A percentile compares a stretch with the other conserved stretches of the same genome.
phyloP scores from a whole-genome alignment of 768 basidiomycete species.

The Plicaturopsis crispa region DNA sequence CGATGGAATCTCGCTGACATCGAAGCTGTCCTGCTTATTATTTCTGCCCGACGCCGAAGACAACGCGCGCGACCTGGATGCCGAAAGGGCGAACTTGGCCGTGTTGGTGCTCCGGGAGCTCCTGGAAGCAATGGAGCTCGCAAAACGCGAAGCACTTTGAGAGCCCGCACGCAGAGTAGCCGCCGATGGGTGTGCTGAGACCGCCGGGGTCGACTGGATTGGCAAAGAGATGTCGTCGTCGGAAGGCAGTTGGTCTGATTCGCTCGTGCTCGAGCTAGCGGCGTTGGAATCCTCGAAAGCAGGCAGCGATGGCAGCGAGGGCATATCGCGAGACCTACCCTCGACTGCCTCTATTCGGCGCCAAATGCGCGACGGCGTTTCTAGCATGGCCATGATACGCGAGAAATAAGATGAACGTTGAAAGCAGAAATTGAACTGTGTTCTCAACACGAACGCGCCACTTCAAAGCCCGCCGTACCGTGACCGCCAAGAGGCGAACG shows the following conservation, averaged over 20 bases:
- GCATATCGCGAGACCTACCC: slow-evolving; percentile 56
- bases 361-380: slow-evolving; percentile 84
- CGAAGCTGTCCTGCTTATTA: slow-evolving; percentile 43
- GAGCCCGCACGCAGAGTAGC: too few relatives aligned
- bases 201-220: too few relatives aligned
- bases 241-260: too few relatives aligned
- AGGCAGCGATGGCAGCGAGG: slow-evolving; percentile 75
- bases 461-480: neutral
- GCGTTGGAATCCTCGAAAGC: slow-evolving; percentile 68
- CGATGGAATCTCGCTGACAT: slow-evolving; percentile 50
- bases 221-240: too few relatives aligned
- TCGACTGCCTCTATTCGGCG: slow-evolving; percentile 75
- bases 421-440: neutral
- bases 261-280: too few relatives aligned
- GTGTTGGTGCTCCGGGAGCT: too few relatives aligned
- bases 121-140: slow-evolving; percentile 40
- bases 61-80: too few relatives aligned
- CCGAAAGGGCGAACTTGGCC: too few relatives aligned
- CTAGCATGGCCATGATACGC: slow-evolving; percentile 51
- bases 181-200: too few relatives aligned
- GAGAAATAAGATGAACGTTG: slow-evolving; percentile 5
- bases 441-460: neutral
- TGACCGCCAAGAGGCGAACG: slow-evolving; percentile 2
- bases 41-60: slow-evolving; percentile 22
- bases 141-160: slow-evolving; percentile 42